Evolutionary conservation across 352 stramenopile species (phyloP), one percentile per base, ranked within the genome.

Genomic region (Phytopythium litorale): DNA sequence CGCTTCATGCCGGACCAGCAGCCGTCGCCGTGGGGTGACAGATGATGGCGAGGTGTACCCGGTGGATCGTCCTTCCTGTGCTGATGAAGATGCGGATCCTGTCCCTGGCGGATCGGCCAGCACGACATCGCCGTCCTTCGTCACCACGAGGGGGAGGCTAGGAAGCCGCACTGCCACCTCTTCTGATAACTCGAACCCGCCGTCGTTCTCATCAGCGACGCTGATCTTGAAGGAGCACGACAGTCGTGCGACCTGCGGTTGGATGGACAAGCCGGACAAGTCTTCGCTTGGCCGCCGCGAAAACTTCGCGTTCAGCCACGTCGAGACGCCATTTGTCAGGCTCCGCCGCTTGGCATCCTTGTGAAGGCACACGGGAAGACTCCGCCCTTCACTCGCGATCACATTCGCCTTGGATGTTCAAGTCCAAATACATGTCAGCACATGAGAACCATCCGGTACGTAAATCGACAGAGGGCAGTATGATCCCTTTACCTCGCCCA

Each of bases 271-370:
- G 4, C 53, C 75, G 19, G 40, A 51, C 12, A 72, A 23, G 16
- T 84, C 71, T 56, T 81, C 63, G 43, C 73, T 83, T 5, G 72
- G 53, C 18, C 68, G 71, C 33, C 69, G 69, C 18, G 72, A 79
- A 23, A 87, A 59, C 18, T 71, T 80, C 7, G 73, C 79, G 21
- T 65, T 84, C 58, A 87, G 64, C 78, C 78, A 87, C n/a, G 71
- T 84, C 19, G 75, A 76, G 2, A 87, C 63, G 62, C 74, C 70
- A 46, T 67, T 73, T 32, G 68, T 76, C 56, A 87, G 68, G 33
- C 73, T 85, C 51, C 72, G 72, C 43, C 80, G 75, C 46, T 81
- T 83, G 56, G 58, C 52, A 37, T 71, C 68, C 55, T 75, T 80
- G 57, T 78, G 69, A 23, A 87, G 28, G 32, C 73, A 85, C 13